Base-by-base conservation (phyloP, 495 filamentous ascomycete genomes). In the Aspergillus incahuasiensis region DNA sequence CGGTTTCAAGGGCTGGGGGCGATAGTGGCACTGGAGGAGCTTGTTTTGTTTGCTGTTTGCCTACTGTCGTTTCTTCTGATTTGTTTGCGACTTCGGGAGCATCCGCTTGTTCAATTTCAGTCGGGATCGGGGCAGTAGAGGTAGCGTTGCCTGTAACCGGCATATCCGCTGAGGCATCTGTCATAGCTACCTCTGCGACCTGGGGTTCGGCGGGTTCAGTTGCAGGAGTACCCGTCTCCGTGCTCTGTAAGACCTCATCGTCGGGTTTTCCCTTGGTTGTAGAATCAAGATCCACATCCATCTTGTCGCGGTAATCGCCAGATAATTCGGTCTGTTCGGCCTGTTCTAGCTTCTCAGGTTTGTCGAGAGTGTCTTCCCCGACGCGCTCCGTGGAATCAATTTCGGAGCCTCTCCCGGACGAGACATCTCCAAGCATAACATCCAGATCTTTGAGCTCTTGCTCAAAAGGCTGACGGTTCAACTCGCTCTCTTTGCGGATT, bases 401-500 rank as follows among this genome's bases (percentile, higher is more conserved):
- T 13, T 68, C 56, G 7, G 75, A 76, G 21, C 71, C 69, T 54
- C 75, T 59, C 7, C 74, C 72, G 32, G 76, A 76, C 54, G 75
- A 66, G n/a, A 82, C 61, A 41, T 74, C 72, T 54, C 91, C 87
- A 13, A 92, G 73, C 62, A 92, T 79, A 24, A 75, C 74, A 57
- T 91, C 86, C 15, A 96, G 75, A 57, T 94, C 85, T 55, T 84
- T 82, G 28, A 88, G 69, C 46, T 88, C 81, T 34, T 79, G 79
- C 50, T 92, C 89, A 48, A 82, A 83, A 8, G 86, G 77, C 60
- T 81, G 84, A 54, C 83, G 77, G 52, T 75, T 83, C 8, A 96
- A 74, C 42, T 95, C 90, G 39, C 86, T 84, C 68, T 97, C 92
- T 35, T 88, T 89, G 48, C 80, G 78, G 41, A 88, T 73, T 2